phyloP scores from a whole-genome alignment of 306 rosid species.

The Vigna reflexopilosa region DNA sequence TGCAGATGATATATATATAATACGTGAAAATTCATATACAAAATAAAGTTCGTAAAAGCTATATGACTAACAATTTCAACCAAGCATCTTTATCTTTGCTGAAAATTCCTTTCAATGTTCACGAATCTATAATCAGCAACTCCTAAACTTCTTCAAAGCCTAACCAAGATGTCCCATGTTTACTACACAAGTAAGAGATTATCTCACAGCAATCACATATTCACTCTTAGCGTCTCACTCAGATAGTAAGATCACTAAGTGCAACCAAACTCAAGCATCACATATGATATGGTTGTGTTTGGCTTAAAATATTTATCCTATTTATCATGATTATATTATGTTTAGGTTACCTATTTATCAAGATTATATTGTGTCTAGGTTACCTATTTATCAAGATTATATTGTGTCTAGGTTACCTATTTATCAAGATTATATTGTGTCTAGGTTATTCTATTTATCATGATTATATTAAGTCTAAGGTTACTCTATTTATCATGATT shows the following conservation, averaged over 20 bases:
- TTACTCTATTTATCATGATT: too few relatives aligned
- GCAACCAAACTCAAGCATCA: background rate
- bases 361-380: too few relatives aligned
- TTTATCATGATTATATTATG: too few relatives aligned
- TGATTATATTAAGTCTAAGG: too few relatives aligned
- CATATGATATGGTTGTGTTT: background rate
- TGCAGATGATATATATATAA: slow-evolving; percentile 48
- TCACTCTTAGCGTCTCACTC: background rate
- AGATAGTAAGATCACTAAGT: background rate
- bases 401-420: too few relatives aligned
- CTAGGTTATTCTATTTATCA: too few relatives aligned
- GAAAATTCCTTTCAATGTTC: slow-evolving; percentile 17
- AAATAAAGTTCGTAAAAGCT: slow-evolving; percentile 4
- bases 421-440: too few relatives aligned
- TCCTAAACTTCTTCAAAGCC: slow-evolving; percentile 6
- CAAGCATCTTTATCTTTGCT: slow-evolving; percentile 29
- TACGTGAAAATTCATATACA: slow-evolving; percentile 17
- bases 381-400: too few relatives aligned
- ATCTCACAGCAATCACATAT: background rate
- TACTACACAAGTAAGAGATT: background rate
- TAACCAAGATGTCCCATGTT: background rate
- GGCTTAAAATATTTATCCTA: background rate
- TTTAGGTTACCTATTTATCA: too few relatives aligned
- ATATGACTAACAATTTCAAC: slow-evolving; percentile 25
- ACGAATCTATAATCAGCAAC: slow-evolving; percentile 14